Evolutionary conservation across 2,329 filamentous ascomycete genomes (phyloP).

Genomic region (Sordariomycetes sp.): DNA sequence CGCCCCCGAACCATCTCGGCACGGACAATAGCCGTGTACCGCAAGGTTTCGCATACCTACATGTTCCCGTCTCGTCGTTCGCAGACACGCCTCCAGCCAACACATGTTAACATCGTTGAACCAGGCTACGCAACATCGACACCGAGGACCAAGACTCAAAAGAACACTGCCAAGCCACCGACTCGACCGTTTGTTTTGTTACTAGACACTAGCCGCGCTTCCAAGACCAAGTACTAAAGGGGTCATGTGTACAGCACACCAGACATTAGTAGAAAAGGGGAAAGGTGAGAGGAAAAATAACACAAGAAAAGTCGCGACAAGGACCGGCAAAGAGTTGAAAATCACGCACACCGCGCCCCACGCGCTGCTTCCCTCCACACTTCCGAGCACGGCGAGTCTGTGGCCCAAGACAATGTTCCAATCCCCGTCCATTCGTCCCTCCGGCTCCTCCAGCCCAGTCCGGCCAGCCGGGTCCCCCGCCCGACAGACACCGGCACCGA

Average conservation of each 20-base stretch:
- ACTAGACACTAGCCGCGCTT: neutral
- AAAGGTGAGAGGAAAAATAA: neutral
- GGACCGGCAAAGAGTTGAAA: slow-evolving; percentile 11
- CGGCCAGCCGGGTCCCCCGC: neutral
- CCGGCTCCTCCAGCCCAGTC: neutral
- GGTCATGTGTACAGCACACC: neutral
- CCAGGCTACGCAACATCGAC: too few relatives aligned
- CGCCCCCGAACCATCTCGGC: too few relatives aligned
- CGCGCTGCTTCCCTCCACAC: neutral
- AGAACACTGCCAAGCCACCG: neutral
- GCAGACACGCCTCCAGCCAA: too few relatives aligned
- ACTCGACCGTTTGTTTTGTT: neutral
- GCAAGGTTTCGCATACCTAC: too few relatives aligned
- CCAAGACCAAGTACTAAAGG: neutral
- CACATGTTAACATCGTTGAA: too few relatives aligned
- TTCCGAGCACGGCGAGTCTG: neutral
- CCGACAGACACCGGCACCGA: neutral
- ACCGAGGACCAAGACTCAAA: neutral
- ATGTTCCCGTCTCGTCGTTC: too few relatives aligned
- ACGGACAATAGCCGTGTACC: too few relatives aligned
- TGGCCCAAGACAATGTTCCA: slow-evolving; percentile 18
- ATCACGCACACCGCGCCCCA: neutral
- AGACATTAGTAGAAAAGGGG: neutral
- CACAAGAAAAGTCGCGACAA: slow-evolving; percentile 9
- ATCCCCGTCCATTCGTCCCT: slow-evolving; percentile 3